A percentile compares a stretch with the other conserved stretches of the same genome.
These are phyloP conservation scores for Colletotrichum chlorophyti DNA, from an alignment of 2,329 filamentous ascomycete genomes.

Conservation along the genomic window DNA sequence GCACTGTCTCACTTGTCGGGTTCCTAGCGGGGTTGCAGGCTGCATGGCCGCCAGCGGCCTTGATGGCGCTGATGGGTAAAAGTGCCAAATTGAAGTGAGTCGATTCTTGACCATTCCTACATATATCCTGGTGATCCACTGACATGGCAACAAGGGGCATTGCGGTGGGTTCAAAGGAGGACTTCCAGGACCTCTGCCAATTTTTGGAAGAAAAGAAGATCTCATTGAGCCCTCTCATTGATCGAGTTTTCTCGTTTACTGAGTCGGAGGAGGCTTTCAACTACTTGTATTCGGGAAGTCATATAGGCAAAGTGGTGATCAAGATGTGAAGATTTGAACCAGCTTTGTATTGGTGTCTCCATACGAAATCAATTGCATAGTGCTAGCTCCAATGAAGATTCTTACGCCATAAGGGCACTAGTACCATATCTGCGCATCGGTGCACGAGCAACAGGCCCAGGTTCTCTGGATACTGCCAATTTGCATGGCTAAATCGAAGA, in stretches of 20 bases:
- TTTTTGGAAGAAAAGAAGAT: slow-evolving; percentile 12
- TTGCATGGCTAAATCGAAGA: too few species aligned
- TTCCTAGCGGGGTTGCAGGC: neutral
- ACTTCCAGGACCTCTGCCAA: neutral
- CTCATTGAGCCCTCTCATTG: neutral
- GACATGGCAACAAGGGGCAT: neutral
- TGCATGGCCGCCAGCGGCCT: slow-evolving; percentile 1
- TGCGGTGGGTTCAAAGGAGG: slow-evolving; percentile 6
- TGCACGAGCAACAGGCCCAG: too few species aligned
- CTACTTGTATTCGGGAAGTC: slow-evolving; percentile 12
- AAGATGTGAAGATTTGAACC: too few species aligned
- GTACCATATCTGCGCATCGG: too few species aligned
- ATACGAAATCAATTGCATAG: too few species aligned
- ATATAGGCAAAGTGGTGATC: slow-evolving; percentile 16
- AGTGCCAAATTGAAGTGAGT: slow-evolving; percentile 12
- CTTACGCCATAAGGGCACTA: too few species aligned
- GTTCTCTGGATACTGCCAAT: too few species aligned
- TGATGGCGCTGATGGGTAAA: slow-evolving; percentile 12
- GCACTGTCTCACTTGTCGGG: slow-evolving; percentile 4
- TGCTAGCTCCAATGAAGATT: too few species aligned
- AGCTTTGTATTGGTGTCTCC: too few species aligned
- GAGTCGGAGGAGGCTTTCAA: slow-evolving; percentile 7
- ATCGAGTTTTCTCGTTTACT: slow-evolving; percentile 2
- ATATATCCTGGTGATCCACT: neutral
- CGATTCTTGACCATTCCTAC: neutral